Percentiles rank a stretch among this genome's conserved stretches.
Evolutionary conservation across 352 stramenopile genomes (phyloP).

Genomic region (Pythium pectinolyticum): DNA sequence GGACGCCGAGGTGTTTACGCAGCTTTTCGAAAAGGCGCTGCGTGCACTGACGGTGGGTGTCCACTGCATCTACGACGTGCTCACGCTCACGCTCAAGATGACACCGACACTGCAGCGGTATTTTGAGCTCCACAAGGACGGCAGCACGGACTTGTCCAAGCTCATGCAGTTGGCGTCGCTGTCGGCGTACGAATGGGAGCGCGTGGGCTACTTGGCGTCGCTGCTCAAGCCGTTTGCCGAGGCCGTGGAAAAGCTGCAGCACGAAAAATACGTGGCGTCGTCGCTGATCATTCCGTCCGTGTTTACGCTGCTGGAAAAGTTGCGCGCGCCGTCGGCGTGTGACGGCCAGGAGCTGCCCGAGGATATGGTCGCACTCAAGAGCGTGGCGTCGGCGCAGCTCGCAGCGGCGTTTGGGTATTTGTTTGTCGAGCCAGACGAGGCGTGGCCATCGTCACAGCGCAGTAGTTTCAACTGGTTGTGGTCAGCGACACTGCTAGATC

Average conservation of each 20-base stretch:
- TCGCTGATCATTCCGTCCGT: conserved; percentile 71
- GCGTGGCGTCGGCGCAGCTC: conserved; percentile 55
- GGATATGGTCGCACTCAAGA: conserved; percentile 63
- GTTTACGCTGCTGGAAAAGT: conserved; percentile 66
- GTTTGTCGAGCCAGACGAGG: conserved; percentile 42
- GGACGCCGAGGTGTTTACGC: conserved; percentile 37
- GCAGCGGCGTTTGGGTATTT: conserved; percentile 58
- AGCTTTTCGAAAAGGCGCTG: conserved; percentile 45
- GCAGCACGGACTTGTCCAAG: conserved; percentile 63
- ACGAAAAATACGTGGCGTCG: conserved; percentile 57
- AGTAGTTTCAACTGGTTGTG: conserved; percentile 68
- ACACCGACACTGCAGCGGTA: conserved; percentile 61
- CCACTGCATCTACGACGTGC: conserved; percentile 47
- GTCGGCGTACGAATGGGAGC: conserved; percentile 72
- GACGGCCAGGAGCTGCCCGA: conserved; percentile 41
- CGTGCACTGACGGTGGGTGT: conserved; percentile 44
- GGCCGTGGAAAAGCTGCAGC: conserved; percentile 55
- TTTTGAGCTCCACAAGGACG: conserved; percentile 60
- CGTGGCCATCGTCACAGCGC: conserved; percentile 44
- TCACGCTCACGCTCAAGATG: conserved; percentile 50
- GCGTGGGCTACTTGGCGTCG: conserved; percentile 53
- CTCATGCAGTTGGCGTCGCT: conserved; percentile 62
- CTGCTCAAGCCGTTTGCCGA: conserved; percentile 73
- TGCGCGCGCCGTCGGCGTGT: conserved; percentile 25
- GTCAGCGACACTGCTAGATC: conserved; percentile 69